Percentiles rank a stretch among this genome's conserved stretches.
phyloP scores from a whole-genome alignment of 2,329 filamentous ascomycete genomes.

The Phoma herbarum region DNA sequence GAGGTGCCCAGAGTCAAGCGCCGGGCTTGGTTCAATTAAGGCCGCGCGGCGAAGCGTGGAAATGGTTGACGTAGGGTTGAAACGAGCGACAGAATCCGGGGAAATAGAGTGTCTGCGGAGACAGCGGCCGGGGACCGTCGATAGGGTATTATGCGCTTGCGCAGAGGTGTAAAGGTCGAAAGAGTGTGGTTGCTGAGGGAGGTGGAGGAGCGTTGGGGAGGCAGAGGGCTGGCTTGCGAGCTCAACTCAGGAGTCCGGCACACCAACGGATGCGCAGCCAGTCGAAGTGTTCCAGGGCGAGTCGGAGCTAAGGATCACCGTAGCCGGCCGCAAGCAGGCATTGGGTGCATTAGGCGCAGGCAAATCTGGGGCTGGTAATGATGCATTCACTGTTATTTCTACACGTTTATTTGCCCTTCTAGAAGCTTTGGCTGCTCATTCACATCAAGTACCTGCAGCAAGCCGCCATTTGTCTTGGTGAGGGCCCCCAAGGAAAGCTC shows the following conservation, averaged over 20 bases:
- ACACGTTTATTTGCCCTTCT: not conserved
- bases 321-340: constrained; percentile 11
- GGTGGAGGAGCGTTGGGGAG: constrained; percentile 14
- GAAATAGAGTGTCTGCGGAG: constrained; percentile 21
- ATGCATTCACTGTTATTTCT: not conserved
- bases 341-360: constrained; percentile 14
- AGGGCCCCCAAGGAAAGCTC: constrained; percentile 14
- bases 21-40: constrained; percentile 31
- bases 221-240: constrained; percentile 8
- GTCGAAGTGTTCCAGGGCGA: constrained; percentile 7
- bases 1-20: constrained; percentile 35
- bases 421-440: not conserved
- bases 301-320: constrained; percentile 11
- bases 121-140: constrained; percentile 7
- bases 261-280: constrained; percentile 16
- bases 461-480: constrained; percentile 11
- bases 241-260: constrained; percentile 7
- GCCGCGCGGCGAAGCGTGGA: constrained; percentile 21
- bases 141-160: constrained; percentile 11
- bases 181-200: constrained; percentile 21
- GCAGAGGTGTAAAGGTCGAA: constrained; percentile 13
- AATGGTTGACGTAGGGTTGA: constrained; percentile 33
- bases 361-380: not conserved
- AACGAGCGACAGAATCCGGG: constrained; percentile 42
- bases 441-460: constrained; percentile 5